Evolutionary conservation across 768 basidiomycete species (phyloP).

Genomic region (Hortiboletus campestris): DNA sequence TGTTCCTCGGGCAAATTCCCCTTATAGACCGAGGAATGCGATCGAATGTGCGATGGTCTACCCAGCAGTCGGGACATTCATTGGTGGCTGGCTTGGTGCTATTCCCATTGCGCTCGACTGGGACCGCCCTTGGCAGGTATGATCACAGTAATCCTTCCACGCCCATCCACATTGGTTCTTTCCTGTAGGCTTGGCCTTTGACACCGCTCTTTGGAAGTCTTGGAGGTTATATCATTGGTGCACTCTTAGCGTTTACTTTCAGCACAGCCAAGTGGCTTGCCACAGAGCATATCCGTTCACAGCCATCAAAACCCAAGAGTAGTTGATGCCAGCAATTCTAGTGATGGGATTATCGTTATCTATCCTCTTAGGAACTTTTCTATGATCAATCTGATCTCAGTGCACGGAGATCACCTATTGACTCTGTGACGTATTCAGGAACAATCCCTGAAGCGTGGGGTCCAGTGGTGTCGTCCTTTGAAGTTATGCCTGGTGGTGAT

Average conservation of each 20-base stretch:
- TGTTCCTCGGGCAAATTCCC: neutral
- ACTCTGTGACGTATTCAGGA: slow-evolving; percentile 78
- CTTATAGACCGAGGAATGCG: slow-evolving; percentile 51
- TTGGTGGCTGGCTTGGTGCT: slow-evolving; percentile 80
- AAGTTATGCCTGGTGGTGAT: slow-evolving; percentile 63
- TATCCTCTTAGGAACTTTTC: slow-evolving; percentile 7
- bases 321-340: slow-evolving; percentile 13
- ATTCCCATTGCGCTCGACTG: slow-evolving; percentile 92
- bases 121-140: slow-evolving; percentile 96
- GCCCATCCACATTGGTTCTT: neutral
- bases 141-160: slow-evolving; percentile 21
- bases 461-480: slow-evolving; percentile 69
- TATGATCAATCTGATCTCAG: slow-evolving; percentile 23
- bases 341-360: neutral
- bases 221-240: slow-evolving; percentile 61
- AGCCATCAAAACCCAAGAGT: slow-evolving; percentile 22
- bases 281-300: slow-evolving; percentile 35
- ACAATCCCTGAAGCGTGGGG: slow-evolving; percentile 66
- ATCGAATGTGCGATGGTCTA: slow-evolving; percentile 79
- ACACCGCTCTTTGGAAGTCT: slow-evolving; percentile 74
- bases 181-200: slow-evolving; percentile 77
- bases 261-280: slow-evolving; percentile 41
- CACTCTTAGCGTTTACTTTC: slow-evolving; percentile 51
- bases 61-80: slow-evolving; percentile 66
- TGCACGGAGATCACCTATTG: slow-evolving; percentile 76